Conservation (phyloP, 2,329 filamentous ascomycete species). For the Fusarium zealandicum region DNA sequence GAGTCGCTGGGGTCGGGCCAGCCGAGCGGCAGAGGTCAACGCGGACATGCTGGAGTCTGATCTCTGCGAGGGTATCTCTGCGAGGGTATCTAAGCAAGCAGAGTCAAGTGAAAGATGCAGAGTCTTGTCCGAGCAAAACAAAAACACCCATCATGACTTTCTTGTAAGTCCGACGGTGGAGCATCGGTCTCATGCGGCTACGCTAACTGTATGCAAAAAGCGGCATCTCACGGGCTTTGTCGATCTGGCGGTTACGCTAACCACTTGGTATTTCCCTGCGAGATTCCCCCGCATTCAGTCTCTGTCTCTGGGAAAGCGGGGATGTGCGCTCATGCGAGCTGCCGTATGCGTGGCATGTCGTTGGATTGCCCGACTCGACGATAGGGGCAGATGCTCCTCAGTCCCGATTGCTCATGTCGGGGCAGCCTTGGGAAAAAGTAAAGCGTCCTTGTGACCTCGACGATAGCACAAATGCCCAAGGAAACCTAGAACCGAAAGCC, state of each 20-base stretch:
- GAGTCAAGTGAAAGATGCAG: not conserved
- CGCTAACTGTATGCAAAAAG: not conserved
- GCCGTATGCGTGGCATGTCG: not conserved
- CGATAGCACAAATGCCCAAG: not conserved
- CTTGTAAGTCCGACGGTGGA: not conserved
- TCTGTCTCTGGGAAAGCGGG: not conserved
- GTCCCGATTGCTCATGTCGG: too few relatives aligned
- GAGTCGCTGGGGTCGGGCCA: conserved; percentile 3
- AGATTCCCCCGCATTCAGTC: conserved; percentile 3
- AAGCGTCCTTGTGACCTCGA: conserved; percentile 3
- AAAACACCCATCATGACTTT: not conserved
- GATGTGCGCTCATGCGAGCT: not conserved
- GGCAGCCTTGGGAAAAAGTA: too few relatives aligned
- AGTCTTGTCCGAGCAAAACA: not conserved
- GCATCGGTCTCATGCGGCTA: not conserved
- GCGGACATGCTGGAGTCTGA: not conserved
- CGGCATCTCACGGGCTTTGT: not conserved
- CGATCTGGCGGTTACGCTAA: conserved; percentile 13
- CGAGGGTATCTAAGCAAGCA: not conserved
- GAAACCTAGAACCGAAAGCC: not conserved
- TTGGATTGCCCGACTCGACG: not conserved
- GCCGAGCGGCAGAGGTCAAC: not conserved
- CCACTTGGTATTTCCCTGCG: not conserved
- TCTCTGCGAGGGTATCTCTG: not conserved
- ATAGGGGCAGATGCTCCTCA: not conserved